phyloP scores from a whole-genome alignment of 768 basidiomycete genomes.

The Brasilioporus rufonigricans region DNA sequence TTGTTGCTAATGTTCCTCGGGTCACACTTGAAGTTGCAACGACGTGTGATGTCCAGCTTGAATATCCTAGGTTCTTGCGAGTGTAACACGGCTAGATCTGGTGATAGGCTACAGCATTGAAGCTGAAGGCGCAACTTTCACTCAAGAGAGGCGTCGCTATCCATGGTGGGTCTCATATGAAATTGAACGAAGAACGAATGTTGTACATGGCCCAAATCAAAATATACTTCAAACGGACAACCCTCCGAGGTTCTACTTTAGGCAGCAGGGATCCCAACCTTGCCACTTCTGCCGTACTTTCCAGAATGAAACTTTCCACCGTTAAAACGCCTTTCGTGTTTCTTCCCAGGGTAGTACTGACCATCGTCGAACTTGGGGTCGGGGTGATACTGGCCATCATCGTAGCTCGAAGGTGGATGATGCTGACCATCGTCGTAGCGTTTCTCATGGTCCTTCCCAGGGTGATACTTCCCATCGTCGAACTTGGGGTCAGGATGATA shows the following conservation, averaged over 20 bases:
- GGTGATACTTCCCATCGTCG: no score
- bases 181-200: conserved; percentile 14
- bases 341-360: conserved; percentile 1
- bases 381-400: no score
- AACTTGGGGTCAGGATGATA: no score
- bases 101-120: no score
- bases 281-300: conserved; percentile 2
- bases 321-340: neutral
- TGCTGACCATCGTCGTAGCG: neutral
- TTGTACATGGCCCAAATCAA: conserved; percentile 5
- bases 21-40: no score
- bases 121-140: neutral
- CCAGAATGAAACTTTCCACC: conserved; percentile 6
- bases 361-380: no score
- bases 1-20: no score
- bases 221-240: neutral
- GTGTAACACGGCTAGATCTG: no score
- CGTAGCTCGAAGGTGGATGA: conserved; percentile 9
- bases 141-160: neutral
- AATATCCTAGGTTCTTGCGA: no score
- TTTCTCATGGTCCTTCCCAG: no score
- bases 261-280: neutral
- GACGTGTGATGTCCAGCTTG: no score
- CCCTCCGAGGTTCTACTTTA: neutral
- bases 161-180: neutral